Evolutionary conservation across 2,329 filamentous ascomycete genomes (phyloP).

Genomic region (Aspergillus sp.): DNA sequence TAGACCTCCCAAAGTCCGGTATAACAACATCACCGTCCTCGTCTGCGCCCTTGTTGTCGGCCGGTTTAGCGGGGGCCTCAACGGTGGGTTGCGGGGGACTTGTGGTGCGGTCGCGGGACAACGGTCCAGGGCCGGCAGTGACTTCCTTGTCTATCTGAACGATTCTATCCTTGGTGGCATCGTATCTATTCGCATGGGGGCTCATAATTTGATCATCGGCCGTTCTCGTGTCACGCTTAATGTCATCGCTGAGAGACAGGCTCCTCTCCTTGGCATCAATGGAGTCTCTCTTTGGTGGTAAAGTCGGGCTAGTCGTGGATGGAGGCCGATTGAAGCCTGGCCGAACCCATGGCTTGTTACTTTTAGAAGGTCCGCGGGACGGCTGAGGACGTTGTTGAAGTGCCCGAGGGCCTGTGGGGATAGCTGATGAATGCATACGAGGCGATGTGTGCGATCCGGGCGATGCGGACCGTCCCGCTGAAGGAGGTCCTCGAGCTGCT

Average conservation of each 20-base stretch:
- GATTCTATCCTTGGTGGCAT: background rate
- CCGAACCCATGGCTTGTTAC: constrained; percentile 41
- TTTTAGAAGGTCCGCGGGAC: constrained; percentile 34
- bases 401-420: constrained; percentile 45
- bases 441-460: constrained; percentile 38
- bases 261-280: constrained; percentile 29
- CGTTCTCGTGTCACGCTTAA: constrained; percentile 15
- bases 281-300: constrained; percentile 32
- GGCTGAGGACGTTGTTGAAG: constrained; percentile 35
- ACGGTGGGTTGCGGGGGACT: constrained; percentile 6
- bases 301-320: constrained; percentile 16
- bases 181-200: constrained; percentile 18
- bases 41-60: constrained; percentile 10
- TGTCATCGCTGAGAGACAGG: constrained; percentile 20
- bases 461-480: constrained; percentile 29
- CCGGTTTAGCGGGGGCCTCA: background rate
- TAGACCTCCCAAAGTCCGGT: constrained; percentile 35
- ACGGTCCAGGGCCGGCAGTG: background rate
- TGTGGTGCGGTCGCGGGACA: background rate
- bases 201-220: constrained; percentile 16
- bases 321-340: constrained; percentile 34
- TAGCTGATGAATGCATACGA: constrained; percentile 33
- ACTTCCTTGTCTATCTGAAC: constrained; percentile 4
- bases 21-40: constrained; percentile 22
- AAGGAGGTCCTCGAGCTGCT: constrained; percentile 23